Evolutionary conservation across 2,329 filamentous ascomycete species (phyloP), one percentile per base, ranked within the genome.

Genomic region (Fusarium sp.): DNA sequence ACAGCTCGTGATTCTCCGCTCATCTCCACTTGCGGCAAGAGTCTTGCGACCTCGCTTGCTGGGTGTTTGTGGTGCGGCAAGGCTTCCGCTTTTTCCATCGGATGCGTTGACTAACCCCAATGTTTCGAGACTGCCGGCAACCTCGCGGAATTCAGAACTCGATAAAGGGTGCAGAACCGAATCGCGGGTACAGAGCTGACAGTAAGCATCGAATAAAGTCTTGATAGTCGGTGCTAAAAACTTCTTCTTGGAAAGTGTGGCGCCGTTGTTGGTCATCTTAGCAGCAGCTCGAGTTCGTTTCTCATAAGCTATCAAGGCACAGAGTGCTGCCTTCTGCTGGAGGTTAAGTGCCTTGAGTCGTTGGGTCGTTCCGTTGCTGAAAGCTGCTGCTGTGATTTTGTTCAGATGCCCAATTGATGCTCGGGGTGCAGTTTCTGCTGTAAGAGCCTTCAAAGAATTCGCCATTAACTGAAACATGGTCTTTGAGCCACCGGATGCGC

Each of bases 311-410:
- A 95, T 88, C 19, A 99, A 86, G 1, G 95, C 90, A 83, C 96
- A 99, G 15, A 99, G 87, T 0, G 95, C 94, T 8, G 95, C 96
- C 81, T 97, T 98, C 81, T 99, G 96, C 79, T 99, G 97, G 5
- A 99, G 87, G 79, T 98, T 99, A 63, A 99, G 89, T 9, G 91
- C 91, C 80, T 93, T 92, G 19, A 99, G 89, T 64, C 96, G 90
- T 76, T 98, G 94, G 18, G 87, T 89, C 3, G 94, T 93, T 39
- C 95, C 95, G 76, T 98, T 95, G 80, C 93, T 94, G 81, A 99
- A 98, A 3, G 94, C 93, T 8, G 94, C 90, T 0, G 95, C 91
- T 0, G 96, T 97, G 68, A 98, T 92, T 76, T 94, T 94, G 79
- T 96, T 97, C 77, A 99, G 90, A 80, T 99, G 96, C 2, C 90